A percentile compares a stretch with the other conserved stretches of the same genome.
Evolutionary conservation across 2,329 filamentous ascomycete genomes (phyloP).

Genomic region (Fusarium sp.): DNA sequence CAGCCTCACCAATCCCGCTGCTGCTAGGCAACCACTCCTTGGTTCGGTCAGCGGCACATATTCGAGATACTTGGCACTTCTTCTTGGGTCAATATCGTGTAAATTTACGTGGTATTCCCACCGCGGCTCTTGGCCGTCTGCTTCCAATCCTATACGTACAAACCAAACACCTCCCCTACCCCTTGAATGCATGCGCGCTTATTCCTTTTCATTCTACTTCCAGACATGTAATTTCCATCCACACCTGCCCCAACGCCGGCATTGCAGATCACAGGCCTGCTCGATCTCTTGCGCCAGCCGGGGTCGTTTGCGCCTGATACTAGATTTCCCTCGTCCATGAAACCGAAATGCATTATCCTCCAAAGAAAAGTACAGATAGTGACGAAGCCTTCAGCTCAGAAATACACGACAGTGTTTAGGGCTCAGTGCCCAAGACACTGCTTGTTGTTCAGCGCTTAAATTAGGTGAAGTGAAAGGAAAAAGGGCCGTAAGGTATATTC

Average conservation of each 20-base stretch:
- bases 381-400: constrained; percentile 24
- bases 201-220: constrained; percentile 43
- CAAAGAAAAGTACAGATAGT: constrained; percentile 31
- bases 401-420: constrained; percentile 25
- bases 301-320: constrained; percentile 39
- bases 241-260: constrained; percentile 35
- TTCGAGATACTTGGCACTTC: not conserved
- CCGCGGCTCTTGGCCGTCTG: constrained; percentile 29
- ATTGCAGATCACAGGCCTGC: constrained; percentile 50
- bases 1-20: constrained; percentile 57
- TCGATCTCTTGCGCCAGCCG: constrained; percentile 44
- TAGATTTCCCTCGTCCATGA: constrained; percentile 33
- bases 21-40: constrained; percentile 46
- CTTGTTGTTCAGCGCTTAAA: constrained; percentile 8
- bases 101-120: constrained; percentile 39
- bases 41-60: not conserved
- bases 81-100: constrained; percentile 26
- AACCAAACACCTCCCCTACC: constrained; percentile 42
- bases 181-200: constrained; percentile 35
- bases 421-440: constrained; percentile 4
- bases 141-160: constrained; percentile 45
- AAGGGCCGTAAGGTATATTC: constrained; percentile 38
- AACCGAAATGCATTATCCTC: constrained; percentile 23
- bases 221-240: constrained; percentile 29
- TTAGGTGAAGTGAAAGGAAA: constrained; percentile 32